Evolutionary conservation across 106 monocot genomes (phyloP), one percentile per base, ranked within the genome.

Genomic region (Platanthera guangdongensis): DNA sequence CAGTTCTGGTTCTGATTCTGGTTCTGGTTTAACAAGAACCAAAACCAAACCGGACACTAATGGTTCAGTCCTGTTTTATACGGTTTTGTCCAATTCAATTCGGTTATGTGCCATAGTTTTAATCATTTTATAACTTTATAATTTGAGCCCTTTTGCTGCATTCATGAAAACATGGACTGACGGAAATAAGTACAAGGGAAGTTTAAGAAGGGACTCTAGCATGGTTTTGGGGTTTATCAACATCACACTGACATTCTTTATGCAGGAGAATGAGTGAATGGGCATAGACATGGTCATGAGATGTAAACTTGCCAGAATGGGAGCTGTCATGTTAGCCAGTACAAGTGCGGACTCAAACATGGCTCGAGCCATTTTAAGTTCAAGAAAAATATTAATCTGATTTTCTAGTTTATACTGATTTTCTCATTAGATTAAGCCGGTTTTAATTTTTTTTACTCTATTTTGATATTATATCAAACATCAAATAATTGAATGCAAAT

Each of bases 301-400:
- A 68, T 75, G 64, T 75, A 80, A 47, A 80, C 80, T 4, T 80
- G 80, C 21, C 68, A 75, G 9, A 75, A 80, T 25, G 75, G 80
- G 18, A 80, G 80, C 69, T 68, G 80, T n/a, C 75, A 80, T 48
- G 75, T 75, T 54, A 75, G 80, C 13, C 68, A 75, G 80, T 80
- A 75, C 55, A 80, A 75, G 53, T 69, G 68, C 75, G 75, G 80
- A 16, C 52, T 80, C 75, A 80, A 80, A 75, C 80, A 80, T 75
- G 80, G 80, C 39, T 64, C 75, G 19, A 75, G 80, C 14, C 74
- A 75, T 14, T 80, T 75, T 59, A 65, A 68, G 47, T 80, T 80
- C 75, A 80, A 75, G 80, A 25, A 51, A 25, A 25, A 25, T 25
- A 75, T 22, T 49, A 4, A 9, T 25, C 25, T 25, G 25, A 25